Base-by-base conservation (phyloP, 148 eudicot species). In the Pouteria glomerata region DNA sequence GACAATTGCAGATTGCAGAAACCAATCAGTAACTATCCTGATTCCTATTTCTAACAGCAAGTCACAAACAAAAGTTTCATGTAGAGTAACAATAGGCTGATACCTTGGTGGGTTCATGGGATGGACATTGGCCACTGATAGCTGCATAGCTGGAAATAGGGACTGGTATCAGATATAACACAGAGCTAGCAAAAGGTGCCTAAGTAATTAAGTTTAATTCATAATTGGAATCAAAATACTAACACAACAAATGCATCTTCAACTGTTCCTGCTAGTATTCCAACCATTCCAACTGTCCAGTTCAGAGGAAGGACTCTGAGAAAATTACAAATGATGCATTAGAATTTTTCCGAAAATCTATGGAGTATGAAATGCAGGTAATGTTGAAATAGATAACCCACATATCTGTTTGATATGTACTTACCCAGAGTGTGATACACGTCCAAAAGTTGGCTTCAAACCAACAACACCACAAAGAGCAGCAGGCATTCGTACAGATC, bases 381-480 rank as follows among this genome's bases (percentile, higher is more conserved):
- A 39, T 50, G 16, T 8, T 39, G 31, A 47, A 42, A 34, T 7
- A 8, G 7, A 66, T 15, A 3, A 50, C 2, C 10, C 44, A 39
- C 44, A 39, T 4, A n/a, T n/a, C n/a, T n/a, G n/a, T n/a, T n/a
- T n/a, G 57, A 63, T 53, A 19, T 18, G 44, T 45, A 52, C 87
- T 74, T 67, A 96, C 99, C 99, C 99, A 2, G 84, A 78, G 73
- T 92, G 90, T 31, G 99, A 79, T n/a, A 96, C 70, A 65, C 99
- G 97, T 24, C 89, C 96, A 80, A 85, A 95, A 56, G 96, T 90
- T 64, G 99, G 97, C 85, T 96, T 96, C 50, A 96, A 84, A 39
- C 99, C 99, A 61, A 96, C 83, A 59, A 96, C 92, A 24, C 99
- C 97, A 78, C 99, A 96, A 63, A 96, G 92, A 82, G 99, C 89